Percentiles rank a stretch among this genome's conserved stretches.
phyloP scores from a whole-genome alignment of 2,329 filamentous ascomycete genomes.

The Capronia epimyces region DNA sequence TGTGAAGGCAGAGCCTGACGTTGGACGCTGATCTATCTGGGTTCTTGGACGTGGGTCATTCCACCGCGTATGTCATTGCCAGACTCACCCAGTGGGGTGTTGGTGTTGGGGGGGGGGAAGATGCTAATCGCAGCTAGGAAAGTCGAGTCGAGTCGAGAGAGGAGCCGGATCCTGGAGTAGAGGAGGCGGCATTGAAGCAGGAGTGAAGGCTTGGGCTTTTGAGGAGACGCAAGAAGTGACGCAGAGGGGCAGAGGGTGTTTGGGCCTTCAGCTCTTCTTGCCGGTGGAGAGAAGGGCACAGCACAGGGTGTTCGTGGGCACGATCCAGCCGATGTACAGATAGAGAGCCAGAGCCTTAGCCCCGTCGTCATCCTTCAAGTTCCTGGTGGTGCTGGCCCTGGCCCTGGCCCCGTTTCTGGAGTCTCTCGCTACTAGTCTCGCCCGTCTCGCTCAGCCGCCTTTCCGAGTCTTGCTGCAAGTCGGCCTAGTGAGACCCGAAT shows the following conservation, averaged over 20 bases:
- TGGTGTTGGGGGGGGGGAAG: neutral
- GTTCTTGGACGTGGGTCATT: conserved; percentile 1
- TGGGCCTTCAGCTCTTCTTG: neutral
- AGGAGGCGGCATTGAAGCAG: conserved; percentile 1
- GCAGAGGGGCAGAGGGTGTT: neutral
- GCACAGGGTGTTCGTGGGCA: neutral
- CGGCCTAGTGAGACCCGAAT: conserved; percentile 5
- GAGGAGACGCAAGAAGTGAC: neutral
- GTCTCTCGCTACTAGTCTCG: too few relatives aligned
- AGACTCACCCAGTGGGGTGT: neutral
- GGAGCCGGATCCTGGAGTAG: neutral
- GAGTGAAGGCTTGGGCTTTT: neutral
- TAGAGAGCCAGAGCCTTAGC: neutral
- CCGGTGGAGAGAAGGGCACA: neutral
- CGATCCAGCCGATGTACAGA: neutral
- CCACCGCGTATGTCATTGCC: conserved; percentile 4
- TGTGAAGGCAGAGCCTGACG: neutral
- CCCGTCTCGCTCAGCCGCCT: too few relatives aligned
- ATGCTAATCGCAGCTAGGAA: neutral
- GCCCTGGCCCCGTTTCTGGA: neutral
- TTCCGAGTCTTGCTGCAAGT: conserved; percentile 5
- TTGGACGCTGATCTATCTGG: neutral
- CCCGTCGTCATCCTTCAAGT: neutral
- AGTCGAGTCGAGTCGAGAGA: neutral
- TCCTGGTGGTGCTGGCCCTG: too few relatives aligned